These are phyloP conservation scores for Thielaviopsis populi DNA, from an alignment of 2,329 filamentous ascomycete species.

Conservation along the genomic window DNA sequence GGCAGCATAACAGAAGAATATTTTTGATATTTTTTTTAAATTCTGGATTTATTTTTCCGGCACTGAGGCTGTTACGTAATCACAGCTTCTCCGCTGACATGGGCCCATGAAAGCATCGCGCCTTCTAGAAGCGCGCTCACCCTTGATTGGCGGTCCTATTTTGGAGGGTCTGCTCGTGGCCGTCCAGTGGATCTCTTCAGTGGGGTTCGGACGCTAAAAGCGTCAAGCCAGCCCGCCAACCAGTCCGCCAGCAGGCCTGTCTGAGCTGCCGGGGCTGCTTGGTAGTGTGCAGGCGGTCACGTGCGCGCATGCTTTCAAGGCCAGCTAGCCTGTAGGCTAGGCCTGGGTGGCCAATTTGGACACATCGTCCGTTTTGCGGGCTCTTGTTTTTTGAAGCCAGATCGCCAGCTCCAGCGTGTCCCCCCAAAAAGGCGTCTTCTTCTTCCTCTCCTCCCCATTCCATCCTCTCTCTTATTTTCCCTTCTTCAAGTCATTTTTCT, in stretches of 20 bases:
- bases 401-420: slow-evolving; percentile 27
- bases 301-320: slow-evolving; percentile 1
- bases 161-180: not conserved
- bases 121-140: slow-evolving; percentile 7
- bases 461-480: slow-evolving; percentile 5
- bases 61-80: not conserved
- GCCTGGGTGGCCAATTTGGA: slow-evolving; percentile 21
- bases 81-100: not conserved
- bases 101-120: not conserved
- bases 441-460: slow-evolving; percentile 6
- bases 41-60: not conserved
- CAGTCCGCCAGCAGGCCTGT: too few species aligned
- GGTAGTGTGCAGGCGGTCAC: not conserved
- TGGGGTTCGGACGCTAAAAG: not conserved
- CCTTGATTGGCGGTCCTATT: not conserved
- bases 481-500: slow-evolving; percentile 12
- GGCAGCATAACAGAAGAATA: not conserved
- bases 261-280: too few species aligned
- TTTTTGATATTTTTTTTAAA: not conserved
- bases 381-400: slow-evolving; percentile 29
- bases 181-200: not conserved
- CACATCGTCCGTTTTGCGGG: slow-evolving; percentile 30
- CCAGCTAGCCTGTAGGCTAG: not conserved
- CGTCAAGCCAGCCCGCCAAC: not conserved
- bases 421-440: slow-evolving; percentile 24